Evolutionary conservation across 2,329 filamentous ascomycete species (phyloP), one percentile per base, ranked within the genome.

Genomic region (Fusarium floridanum): DNA sequence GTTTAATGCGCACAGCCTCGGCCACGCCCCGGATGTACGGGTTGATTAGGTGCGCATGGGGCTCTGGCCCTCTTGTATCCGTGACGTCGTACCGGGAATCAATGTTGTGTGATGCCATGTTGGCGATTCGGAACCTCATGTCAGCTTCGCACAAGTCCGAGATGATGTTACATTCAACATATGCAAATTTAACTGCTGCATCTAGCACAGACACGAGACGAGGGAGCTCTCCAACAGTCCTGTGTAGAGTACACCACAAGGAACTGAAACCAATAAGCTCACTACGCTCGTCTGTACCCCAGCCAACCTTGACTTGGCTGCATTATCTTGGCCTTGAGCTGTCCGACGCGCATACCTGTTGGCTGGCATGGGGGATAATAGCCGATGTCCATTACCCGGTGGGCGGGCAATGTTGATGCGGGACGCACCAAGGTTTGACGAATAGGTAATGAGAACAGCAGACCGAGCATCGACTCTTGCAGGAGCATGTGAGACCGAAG

Each of bases 171-270:
- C 61, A 70, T 66, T 17, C 43, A 36, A 5, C 39, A 63, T 22
- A 59, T 59, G 66, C 66, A 27, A 55, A 70, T 72, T 64, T 76
- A 71, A 60, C 32, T 67, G 69, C 16, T 70, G 62, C 61, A 64
- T 22, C 32, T 64, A 56, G 61, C 59, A 57, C 67, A 24, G 48
- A 57, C 24, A 57, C 65, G 17, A 22, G 57, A 57, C 65, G 17
- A 22, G 57, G 41, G 34, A 55, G 61, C 45, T 45, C 43, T 56
- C 64, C 61, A 57, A 22, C 57, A 56, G 45, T 56, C 37, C 60
- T 71, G 59, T 61, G 45, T 64, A 59, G 34, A 59, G 37, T 63
- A 60, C 41, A 36, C 24, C 48, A 32, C 36, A 59, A 20, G 56
- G 68, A 63, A 55, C 68, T 66, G 68, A 59, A 66, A 17, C 61